Conservation (phyloP, 441 rosid genomes). For the Bruguiera hainesii region DNA sequence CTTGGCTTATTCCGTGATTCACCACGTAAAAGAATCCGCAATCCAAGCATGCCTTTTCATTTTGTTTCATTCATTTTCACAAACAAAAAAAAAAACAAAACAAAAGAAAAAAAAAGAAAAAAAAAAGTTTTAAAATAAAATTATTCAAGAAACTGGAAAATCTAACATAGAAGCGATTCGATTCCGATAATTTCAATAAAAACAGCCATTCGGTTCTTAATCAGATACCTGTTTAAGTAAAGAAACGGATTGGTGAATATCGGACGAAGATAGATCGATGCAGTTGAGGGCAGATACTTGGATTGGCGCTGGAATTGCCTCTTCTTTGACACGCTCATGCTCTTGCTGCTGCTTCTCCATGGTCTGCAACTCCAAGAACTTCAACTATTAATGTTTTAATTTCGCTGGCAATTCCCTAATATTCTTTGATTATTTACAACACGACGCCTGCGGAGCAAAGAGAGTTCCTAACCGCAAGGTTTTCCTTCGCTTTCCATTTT, state of each 20-base stretch:
- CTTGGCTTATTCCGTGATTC: conserved; percentile 74
- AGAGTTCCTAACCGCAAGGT: too few relatives aligned
- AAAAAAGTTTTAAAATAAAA: neutral
- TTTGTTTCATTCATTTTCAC: neutral
- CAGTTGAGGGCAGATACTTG: conserved; percentile 57
- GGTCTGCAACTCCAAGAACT: neutral
- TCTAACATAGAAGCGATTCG: neutral
- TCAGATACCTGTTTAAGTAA: conserved; percentile 59
- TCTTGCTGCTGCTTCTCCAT: conserved; percentile 19
- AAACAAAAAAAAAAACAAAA: neutral
- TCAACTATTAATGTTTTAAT: too few relatives aligned
- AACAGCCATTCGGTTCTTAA: neutral
- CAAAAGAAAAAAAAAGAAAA: neutral
- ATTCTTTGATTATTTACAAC: too few relatives aligned
- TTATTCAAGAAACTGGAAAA: neutral
- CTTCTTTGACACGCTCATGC: conserved; percentile 14
- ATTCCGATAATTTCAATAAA: neutral
- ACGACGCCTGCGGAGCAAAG: too few relatives aligned
- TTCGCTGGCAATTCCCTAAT: too few relatives aligned
- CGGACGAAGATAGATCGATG: conserved; percentile 55
- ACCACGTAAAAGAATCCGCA: conserved; percentile 83
- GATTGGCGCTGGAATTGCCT: conserved; percentile 19
- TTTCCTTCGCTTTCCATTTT: too few relatives aligned
- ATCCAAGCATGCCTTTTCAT: conserved; percentile 69
- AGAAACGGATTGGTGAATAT: conserved; percentile 45